Base-by-base conservation (phyloP, 306 rosid species). In the Fragaria vesca region DNA sequence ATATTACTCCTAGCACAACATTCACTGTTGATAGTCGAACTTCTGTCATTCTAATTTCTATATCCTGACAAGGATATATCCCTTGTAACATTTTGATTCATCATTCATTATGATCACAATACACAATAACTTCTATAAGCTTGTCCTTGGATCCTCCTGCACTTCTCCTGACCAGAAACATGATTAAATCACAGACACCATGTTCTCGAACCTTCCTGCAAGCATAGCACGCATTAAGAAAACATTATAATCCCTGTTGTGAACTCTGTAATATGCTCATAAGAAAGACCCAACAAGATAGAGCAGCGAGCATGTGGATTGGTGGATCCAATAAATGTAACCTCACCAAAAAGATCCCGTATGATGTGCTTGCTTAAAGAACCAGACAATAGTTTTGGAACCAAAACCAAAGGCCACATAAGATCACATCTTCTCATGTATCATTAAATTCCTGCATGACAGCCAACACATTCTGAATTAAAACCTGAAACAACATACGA, bases 401-500 rank as follows among this genome's bases (percentile, higher is more conserved):
- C 75, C 62, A 50, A 38, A 51, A 32, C 18, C 46, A 32, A 50
- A 32, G 47, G 43, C 60, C 58, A 71, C 60, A 3, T 26, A 6
- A 16, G n/a, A 6, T 18, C 48, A 72, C 7, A 52, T 51, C 65
- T 11, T 71, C 46, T 21, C 75, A 60, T 24, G 24, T 24, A 24
- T 58, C 30, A n/a, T 71, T 4, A 54, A 20, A 7, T 52, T 20
- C 12, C 60, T 51, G 65, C 63, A 47, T 32, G 76, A 71, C 3
- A 48, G 36, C 62, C 40, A 1, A 50, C 45, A 32, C 26, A 18
- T 50, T 51, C 62, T 18, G 45, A 20, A 6, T 52, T 6, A 32
- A 32, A 52, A 51, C 65, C 63, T 72, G 47, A 72, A 51, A 48
- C 2, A n/a, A 71, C 61, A 48, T 30, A 48, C 36, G 72, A 36